phyloP scores from a whole-genome alignment of 2,329 filamentous ascomycete genomes.

The Mycocentrospora acerina region DNA sequence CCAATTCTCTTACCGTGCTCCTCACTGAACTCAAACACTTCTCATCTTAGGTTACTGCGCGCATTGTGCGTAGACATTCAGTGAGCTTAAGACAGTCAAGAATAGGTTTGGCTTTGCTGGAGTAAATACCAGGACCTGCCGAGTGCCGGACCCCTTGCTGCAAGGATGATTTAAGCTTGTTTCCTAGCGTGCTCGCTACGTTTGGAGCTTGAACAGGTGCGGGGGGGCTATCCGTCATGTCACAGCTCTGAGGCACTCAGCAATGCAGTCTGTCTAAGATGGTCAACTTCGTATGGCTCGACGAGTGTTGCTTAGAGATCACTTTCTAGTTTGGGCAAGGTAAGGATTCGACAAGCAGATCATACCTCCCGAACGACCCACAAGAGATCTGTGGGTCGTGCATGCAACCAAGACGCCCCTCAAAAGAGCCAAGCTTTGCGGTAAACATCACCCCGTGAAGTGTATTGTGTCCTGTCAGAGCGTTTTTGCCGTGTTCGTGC shows the following conservation, averaged over 20 bases:
- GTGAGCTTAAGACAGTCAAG: neutral
- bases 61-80: no score
- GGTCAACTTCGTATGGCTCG: no score
- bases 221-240: conserved; percentile 6
- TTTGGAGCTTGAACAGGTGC: conserved; percentile 5
- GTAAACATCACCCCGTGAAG: conserved; percentile 11
- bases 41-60: no score
- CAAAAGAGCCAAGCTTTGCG: conserved; percentile 18
- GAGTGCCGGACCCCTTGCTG: conserved; percentile 1
- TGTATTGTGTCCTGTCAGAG: conserved; percentile 2
- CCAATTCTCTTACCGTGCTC: no score
- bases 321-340: no score
- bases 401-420: conserved; percentile 10
- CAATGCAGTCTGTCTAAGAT: neutral
- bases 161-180: conserved; percentile 20
- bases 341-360: no score
- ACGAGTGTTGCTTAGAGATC: neutral
- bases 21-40: no score
- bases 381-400: conserved; percentile 9
- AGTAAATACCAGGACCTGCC: neutral
- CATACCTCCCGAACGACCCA: conserved; percentile 1
- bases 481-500: conserved; percentile 1
- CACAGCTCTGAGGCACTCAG: neutral
- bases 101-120: neutral
- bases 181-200: conserved; percentile 8